Evolutionary conservation across 441 rosid genomes (phyloP), one percentile per base, ranked within the genome.

Genomic region (Gossypium schwendimanii): DNA sequence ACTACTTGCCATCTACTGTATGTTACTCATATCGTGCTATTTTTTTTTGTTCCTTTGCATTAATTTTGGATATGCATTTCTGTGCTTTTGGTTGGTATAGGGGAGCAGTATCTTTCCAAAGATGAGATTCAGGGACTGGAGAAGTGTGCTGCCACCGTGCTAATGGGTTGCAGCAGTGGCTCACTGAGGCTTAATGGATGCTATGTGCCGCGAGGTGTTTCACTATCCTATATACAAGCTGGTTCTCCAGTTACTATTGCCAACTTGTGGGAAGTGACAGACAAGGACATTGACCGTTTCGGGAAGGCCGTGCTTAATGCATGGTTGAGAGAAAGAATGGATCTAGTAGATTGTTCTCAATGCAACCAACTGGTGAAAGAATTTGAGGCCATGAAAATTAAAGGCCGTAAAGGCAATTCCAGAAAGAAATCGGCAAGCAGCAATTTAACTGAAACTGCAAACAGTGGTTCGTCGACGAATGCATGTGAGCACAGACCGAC

Each of bases 211-310:
- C 82, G 88, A 78, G 99, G 99, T 62, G 73, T 88, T 45, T 87
- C 90, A 2, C 83, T 96, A 26, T 90, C 90, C 9, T 96, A 89
- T 75, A 90, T 91, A 31, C 76, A 81, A 39, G 97, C 97, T 0
- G 97, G 98, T 8, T 90, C 98, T 24, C 99, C 99, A 1, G 84
- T 85, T 73, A 89, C 86, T 64, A 79, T 95, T 3, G 96, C 95
- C 52, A 93, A 88, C 74, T 87, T 95, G 21, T 95, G 98, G 99
- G 98, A 95, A 36, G 99, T 95, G 54, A 95, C 99, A 2, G 97
- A 95, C 84, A 81, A 87, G 76, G 99, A 95, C 76, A 95, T 95
- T 0, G 98, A 95, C 71, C 88, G 97, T 67, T 95, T 95, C 66
- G 95, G 88, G 60, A 90, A 86, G 84, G 91, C 97, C 12, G 82